Evolutionary conservation across 169 alveolate species (phyloP).

Genomic region (Pseudocohnilembus persalinus): DNA sequence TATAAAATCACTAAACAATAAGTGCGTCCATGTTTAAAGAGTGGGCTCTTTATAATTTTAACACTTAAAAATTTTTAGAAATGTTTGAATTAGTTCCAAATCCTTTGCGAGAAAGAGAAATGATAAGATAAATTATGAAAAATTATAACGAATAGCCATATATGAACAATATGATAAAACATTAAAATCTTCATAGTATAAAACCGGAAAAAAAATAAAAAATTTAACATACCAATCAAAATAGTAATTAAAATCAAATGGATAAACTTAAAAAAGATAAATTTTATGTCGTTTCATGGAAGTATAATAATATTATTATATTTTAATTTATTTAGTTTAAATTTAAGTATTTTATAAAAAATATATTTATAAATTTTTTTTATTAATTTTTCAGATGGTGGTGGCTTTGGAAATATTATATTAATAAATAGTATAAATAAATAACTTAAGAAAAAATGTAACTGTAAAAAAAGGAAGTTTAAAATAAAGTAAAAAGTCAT

Average conservation of each 20-base stretch:
- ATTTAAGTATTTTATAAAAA: no score
- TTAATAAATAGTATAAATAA: not conserved
- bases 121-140: slow-evolving; percentile 6
- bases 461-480: not conserved
- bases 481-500: not conserved
- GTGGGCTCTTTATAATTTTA: slow-evolving; percentile 12
- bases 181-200: not conserved
- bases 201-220: no score
- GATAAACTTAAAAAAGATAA: not conserved
- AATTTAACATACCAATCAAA: no score
- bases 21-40: not conserved
- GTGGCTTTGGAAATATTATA: slow-evolving; percentile 35
- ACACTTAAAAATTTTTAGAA: slow-evolving; percentile 15
- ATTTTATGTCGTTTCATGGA: not conserved
- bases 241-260: no score
- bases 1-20: not conserved
- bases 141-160: not conserved
- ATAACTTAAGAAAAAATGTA: not conserved
- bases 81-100: slow-evolving; percentile 30
- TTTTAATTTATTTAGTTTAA: no score
- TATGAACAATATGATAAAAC: not conserved
- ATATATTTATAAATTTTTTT: no score
- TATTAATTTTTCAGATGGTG: slow-evolving; percentile 31
- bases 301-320: not conserved
- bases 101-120: slow-evolving; percentile 30